A percentile compares a stretch with the other conserved stretches of the same genome.
Conservation (phyloP, 768 basidiomycete species). For the Chalciporus chontae region DNA sequence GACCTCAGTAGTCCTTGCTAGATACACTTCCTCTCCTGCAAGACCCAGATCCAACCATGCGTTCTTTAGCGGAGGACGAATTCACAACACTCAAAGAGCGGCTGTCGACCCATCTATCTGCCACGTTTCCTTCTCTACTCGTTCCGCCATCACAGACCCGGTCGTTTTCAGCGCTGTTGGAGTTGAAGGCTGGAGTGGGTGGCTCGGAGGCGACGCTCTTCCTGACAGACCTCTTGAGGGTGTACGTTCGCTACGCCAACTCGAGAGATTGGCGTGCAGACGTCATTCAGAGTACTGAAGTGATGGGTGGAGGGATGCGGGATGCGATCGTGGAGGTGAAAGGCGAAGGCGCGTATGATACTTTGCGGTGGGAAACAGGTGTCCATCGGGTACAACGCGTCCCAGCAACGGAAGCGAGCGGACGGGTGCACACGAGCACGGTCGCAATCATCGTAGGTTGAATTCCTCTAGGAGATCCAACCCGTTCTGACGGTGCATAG, state of each 20-base stretch:
- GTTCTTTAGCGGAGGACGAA: conserved; percentile 69
- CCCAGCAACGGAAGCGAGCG: conserved; percentile 84
- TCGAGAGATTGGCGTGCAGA: conserved; percentile 57
- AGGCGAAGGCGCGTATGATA: conserved; percentile 75
- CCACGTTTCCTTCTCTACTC: conserved; percentile 66
- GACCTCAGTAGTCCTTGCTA: conserved; percentile 55
- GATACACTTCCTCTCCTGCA: conserved; percentile 59
- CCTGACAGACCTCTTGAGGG: conserved; percentile 67
- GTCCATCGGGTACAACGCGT: conserved; percentile 96
- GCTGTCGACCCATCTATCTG: conserved; percentile 26
- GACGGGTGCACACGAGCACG: conserved; percentile 90
- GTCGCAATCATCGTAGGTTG: conserved; percentile 75
- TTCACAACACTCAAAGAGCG: conserved; percentile 41
- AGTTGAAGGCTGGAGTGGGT: conserved; percentile 90
- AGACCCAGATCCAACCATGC: conserved; percentile 77
- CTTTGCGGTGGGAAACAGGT: conserved; percentile 86
- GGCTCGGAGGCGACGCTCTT: conserved; percentile 88
- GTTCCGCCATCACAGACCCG: conserved; percentile 67
- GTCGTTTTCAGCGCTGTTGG: conserved; percentile 74
- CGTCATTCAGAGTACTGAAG: conserved; percentile 55
- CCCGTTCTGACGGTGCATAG: conserved; percentile 35
- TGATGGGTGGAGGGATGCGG: conserved; percentile 63
- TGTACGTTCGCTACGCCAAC: conserved; percentile 71
- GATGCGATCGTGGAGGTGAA: conserved; percentile 80
- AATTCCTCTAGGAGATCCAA: neutral